phyloP scores from a whole-genome alignment of 2,329 filamentous ascomycete species.

The Escovopsis sp. region DNA sequence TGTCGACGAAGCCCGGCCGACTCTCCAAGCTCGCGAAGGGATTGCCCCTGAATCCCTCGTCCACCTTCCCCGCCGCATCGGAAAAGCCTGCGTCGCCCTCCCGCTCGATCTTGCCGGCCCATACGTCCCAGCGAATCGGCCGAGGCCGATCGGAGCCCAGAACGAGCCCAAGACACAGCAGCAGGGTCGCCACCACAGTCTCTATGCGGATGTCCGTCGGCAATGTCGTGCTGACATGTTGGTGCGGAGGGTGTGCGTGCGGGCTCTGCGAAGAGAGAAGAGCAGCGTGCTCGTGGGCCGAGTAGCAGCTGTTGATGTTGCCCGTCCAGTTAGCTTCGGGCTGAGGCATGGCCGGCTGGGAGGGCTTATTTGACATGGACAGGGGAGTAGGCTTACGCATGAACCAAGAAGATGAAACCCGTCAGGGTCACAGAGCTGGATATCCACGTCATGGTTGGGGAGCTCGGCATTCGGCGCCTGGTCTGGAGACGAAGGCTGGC shows the following conservation, averaged over 20 bases:
- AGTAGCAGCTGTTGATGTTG: conserved; percentile 61
- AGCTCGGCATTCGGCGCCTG: neutral
- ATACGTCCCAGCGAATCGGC: conserved; percentile 71
- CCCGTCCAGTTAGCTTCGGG: neutral
- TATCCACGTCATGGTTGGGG: neutral
- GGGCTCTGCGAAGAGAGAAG: conserved; percentile 45
- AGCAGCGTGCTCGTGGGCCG: conserved; percentile 78
- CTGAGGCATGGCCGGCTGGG: neutral
- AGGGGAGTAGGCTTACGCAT: neutral
- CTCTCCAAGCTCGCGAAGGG: conserved; percentile 70
- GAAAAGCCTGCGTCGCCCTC: conserved; percentile 49
- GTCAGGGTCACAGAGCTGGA: conserved; percentile 1
- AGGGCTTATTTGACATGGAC: neutral
- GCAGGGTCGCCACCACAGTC: conserved; percentile 61
- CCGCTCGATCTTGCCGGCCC: conserved; percentile 73
- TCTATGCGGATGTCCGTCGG: conserved; percentile 82
- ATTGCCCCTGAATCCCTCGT: conserved; percentile 59
- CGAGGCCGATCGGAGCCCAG: conserved; percentile 61
- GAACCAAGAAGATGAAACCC: neutral
- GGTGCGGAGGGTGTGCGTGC: conserved; percentile 24
- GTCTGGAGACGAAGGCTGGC: neutral
- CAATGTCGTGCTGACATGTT: conserved; percentile 34
- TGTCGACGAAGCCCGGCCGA: conserved; percentile 73
- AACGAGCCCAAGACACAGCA: conserved; percentile 76
- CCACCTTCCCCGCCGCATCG: conserved; percentile 45